phyloP scores from a whole-genome alignment of 495 filamentous ascomycete species.

The Hypomontagnella submonticulosa region DNA sequence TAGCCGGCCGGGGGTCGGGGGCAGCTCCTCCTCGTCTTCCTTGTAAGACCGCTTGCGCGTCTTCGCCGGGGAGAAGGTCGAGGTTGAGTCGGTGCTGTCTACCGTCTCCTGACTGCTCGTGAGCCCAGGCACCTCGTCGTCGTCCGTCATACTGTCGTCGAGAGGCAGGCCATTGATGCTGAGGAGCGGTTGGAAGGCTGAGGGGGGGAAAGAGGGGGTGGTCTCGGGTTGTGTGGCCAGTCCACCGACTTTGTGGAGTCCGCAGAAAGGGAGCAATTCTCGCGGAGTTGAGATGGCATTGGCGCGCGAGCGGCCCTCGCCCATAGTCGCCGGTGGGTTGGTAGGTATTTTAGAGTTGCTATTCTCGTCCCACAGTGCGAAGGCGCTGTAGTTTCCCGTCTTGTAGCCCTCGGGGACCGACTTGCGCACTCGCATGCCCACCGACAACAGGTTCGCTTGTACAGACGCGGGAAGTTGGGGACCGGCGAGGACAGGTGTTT shows the following conservation, averaged over 20 bases:
- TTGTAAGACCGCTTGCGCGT: slow-evolving; percentile 55
- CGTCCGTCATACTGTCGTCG: slow-evolving; percentile 25
- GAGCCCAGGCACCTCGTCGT: slow-evolving; percentile 47
- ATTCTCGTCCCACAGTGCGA: slow-evolving; percentile 57
- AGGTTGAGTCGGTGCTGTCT: slow-evolving; percentile 39
- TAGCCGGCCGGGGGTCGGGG: slow-evolving; percentile 32
- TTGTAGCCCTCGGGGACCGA: slow-evolving; percentile 93
- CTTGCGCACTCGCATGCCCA: slow-evolving; percentile 94
- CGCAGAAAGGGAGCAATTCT: slow-evolving; percentile 81
- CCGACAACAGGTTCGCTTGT: slow-evolving; percentile 81
- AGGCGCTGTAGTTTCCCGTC: slow-evolving; percentile 66
- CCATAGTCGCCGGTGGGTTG: slow-evolving; percentile 23
- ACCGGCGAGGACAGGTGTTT: slow-evolving; percentile 36
- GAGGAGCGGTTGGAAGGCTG: slow-evolving; percentile 25
- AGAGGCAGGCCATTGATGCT: slow-evolving; percentile 26
- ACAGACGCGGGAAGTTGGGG: slow-evolving; percentile 68
- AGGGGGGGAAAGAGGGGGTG: neutral
- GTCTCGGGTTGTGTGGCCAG: slow-evolving; percentile 56
- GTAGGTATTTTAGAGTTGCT: slow-evolving; percentile 6
- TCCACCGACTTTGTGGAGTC: slow-evolving; percentile 73
- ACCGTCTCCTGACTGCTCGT: slow-evolving; percentile 56
- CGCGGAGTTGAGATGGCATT: slow-evolving; percentile 48
- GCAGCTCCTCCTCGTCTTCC: slow-evolving; percentile 46
- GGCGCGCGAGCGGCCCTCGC: slow-evolving; percentile 44
- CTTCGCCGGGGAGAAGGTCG: slow-evolving; percentile 8